Conservation (phyloP, 768 basidiomycete genomes). For the Glaciozyma martinii region DNA sequence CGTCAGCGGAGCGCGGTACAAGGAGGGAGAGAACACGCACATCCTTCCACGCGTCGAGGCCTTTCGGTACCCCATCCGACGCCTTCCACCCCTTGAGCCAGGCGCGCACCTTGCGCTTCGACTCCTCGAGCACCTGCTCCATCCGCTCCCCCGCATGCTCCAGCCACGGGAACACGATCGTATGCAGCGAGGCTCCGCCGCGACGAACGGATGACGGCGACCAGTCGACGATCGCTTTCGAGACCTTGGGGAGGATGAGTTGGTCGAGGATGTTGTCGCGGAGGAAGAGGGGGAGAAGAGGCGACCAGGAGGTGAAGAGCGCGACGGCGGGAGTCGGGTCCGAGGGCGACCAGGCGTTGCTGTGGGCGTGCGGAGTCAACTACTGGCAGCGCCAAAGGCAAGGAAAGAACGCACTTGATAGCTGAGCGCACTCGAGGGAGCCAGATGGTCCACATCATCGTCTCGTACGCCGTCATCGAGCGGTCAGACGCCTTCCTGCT, state of each 20-base stretch:
- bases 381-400: neutral
- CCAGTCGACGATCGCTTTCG: conserved; percentile 77
- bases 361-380: conserved; percentile 26
- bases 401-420: conserved; percentile 53
- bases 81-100: conserved; percentile 64
- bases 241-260: conserved; percentile 84
- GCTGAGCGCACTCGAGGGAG: conserved; percentile 84
- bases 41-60: conserved; percentile 70
- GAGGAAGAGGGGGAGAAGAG: conserved; percentile 79
- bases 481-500: conserved; percentile 10
- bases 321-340: conserved; percentile 65
- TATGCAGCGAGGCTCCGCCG: conserved; percentile 54
- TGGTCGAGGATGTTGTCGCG: conserved; percentile 93
- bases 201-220: conserved; percentile 43
- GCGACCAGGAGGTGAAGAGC: conserved; percentile 79
- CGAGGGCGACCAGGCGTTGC: conserved; percentile 79
- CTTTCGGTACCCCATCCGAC: conserved; percentile 63
- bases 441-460: conserved; percentile 89
- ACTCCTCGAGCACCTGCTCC: conserved; percentile 77
- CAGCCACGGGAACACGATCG: conserved; percentile 90
- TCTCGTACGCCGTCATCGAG: conserved; percentile 88
- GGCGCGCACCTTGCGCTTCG: conserved; percentile 72
- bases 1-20: neutral
- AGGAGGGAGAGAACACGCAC: conserved; percentile 43
- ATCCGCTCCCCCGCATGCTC: conserved; percentile 69